A percentile compares a stretch with the other conserved stretches of the same genome.
These are phyloP conservation scores for Wickerhamomyces sp. DNA, from an alignment of 1,139 yeast species.

Conservation along the genomic window DNA sequence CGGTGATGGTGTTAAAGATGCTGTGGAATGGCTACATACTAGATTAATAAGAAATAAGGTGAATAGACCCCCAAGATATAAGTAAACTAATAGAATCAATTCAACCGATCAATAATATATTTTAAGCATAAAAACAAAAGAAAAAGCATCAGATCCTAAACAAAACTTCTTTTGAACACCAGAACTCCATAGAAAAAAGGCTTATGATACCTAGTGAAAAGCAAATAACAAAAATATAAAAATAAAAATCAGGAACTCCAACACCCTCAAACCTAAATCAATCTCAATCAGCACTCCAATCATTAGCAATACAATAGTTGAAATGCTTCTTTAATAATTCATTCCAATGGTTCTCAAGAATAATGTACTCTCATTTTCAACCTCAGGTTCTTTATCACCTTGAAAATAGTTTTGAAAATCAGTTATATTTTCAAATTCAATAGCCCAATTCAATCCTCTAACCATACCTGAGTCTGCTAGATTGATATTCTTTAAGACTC, in stretches of 20 bases:
- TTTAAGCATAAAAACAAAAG: neutral
- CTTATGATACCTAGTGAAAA: neutral
- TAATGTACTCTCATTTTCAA: slow-evolving; percentile 2
- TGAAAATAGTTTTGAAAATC: slow-evolving; percentile 23
- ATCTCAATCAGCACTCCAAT: neutral
- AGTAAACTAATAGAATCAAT: neutral
- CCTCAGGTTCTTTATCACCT: slow-evolving; percentile 5
- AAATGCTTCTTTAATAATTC: slow-evolving; percentile 15
- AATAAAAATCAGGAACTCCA: neutral
- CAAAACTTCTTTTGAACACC: neutral
- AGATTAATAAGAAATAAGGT: slow-evolving; percentile 73
- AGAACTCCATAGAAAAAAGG: neutral
- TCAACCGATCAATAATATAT: neutral
- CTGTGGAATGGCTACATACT: slow-evolving; percentile 83
- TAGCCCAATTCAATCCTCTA: slow-evolving; percentile 53
- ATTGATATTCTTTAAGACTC: slow-evolving; percentile 29
- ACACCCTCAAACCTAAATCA: neutral
- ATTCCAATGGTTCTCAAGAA: slow-evolving; percentile 20
- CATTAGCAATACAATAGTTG: neutral
- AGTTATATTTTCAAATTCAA: slow-evolving; percentile 17
- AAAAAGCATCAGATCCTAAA: neutral
- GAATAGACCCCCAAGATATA: slow-evolving; percentile 56
- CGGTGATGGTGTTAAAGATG: slow-evolving; percentile 81
- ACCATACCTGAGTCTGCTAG: slow-evolving; percentile 57
- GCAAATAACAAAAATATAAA: neutral